Evolutionary conservation across 208 protist species (phyloP), one percentile per base, ranked within the genome.

Genomic region (Spongospora subterranea): DNA sequence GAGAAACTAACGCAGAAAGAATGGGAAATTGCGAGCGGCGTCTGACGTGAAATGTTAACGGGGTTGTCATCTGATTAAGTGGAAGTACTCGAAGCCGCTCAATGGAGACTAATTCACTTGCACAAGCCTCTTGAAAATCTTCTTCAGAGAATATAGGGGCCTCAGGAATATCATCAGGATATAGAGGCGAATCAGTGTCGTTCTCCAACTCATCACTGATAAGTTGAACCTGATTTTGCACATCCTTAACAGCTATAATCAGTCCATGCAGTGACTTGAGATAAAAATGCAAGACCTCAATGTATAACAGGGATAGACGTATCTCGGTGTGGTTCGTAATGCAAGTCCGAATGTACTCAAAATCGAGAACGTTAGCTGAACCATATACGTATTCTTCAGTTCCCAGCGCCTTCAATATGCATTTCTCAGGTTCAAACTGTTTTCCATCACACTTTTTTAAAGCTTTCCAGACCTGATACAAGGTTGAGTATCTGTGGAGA

Each of bases 291-390:
- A 60, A 24, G 13, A 60, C 50, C 50, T 82, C 71, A n/a, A 82
- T 35, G 40, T 82, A 82, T n/a, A 82, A 35, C 35, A 82, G 71
- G n/a, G 17, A 39, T 43, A 82, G 71, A 6, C 71, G 71, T 40
- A 82, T 82, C 71, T 82, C 71, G 17, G 35, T 6, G 35, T 82
- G 71, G n/a, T 35, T 45, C 11, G 11, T 82, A 35, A 82, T 6
- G n/a, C 71, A 82, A 35, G 35, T 6, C n/a, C 71, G 71, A n/a
- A 82, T 82, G 71, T 82, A 82, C n/a, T 82, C 71, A 43, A 82
- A 82, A 82, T 82, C 71, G 17, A 39, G 71, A 6, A 82, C 71
- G 71, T 43, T 82, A 20, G 17, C 17, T 20, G 17, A 40, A 6
- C 71, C 71, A 43, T 82, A 82, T 6, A 82, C 11, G n/a, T 82